Percentiles rank a stretch among this genome's conserved stretches.
Evolutionary conservation across 2,329 filamentous ascomycete species (phyloP).

Genomic region (Fusarium sp.): DNA sequence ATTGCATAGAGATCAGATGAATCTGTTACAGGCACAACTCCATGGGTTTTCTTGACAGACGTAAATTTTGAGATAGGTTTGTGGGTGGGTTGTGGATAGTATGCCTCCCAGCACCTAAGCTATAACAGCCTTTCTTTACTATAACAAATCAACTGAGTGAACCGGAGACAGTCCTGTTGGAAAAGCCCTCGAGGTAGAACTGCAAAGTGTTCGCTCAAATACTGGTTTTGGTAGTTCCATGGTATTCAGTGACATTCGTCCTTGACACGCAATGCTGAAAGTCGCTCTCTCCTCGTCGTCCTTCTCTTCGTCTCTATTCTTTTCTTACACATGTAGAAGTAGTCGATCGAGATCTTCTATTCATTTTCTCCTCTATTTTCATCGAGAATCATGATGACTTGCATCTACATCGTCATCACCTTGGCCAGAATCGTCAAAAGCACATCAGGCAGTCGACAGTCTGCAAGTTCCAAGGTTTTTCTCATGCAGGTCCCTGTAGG

Average conservation of each 20-base stretch:
- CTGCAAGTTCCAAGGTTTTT: conserved; percentile 15
- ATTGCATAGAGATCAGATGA: not conserved
- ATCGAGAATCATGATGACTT: not conserved
- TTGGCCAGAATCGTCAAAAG: not conserved
- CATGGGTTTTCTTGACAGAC: not conserved
- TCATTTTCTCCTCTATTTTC: not conserved
- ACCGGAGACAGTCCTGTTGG: not conserved
- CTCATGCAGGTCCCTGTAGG: conserved; percentile 8
- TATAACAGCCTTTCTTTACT: too few species aligned
- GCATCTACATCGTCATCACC: not conserved
- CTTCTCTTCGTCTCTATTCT: not conserved
- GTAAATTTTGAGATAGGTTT: not conserved
- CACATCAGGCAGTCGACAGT: not conserved
- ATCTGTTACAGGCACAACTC: not conserved
- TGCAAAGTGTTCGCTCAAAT: not conserved
- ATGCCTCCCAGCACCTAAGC: not conserved
- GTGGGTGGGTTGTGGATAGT: not conserved
- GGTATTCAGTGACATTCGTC: not conserved
- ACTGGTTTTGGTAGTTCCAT: not conserved
- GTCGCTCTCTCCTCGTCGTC: not conserved
- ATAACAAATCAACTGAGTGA: not conserved
- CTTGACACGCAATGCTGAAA: not conserved
- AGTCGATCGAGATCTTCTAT: conserved; percentile 10
- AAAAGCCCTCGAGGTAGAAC: not conserved
- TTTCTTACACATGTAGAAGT: not conserved